These are phyloP conservation scores for Aegilops umbellulata DNA, from an alignment of 176 grass and related monocot species.

Conservation along the genomic window DNA sequence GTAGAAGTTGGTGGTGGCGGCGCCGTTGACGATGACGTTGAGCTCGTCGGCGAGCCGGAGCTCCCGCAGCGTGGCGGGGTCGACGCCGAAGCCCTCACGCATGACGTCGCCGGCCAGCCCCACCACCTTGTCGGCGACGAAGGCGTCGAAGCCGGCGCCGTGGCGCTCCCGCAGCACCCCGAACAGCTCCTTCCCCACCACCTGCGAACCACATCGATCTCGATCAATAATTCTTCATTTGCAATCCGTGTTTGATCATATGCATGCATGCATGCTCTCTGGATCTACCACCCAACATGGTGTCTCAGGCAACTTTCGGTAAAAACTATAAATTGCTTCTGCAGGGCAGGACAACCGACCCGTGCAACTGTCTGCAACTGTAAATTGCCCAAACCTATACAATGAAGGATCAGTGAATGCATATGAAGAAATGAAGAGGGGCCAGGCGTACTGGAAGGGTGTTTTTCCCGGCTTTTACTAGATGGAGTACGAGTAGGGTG, in stretches of 20 bases:
- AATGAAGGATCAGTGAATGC: not conserved
- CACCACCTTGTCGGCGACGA: slow-evolving; percentile 52
- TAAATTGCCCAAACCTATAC: not conserved
- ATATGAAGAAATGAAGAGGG: not conserved
- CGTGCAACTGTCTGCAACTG: not conserved
- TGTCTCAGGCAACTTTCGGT: not conserved
- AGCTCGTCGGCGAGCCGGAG: slow-evolving; percentile 36
- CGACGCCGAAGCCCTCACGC: slow-evolving; percentile 53
- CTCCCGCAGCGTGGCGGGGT: slow-evolving; percentile 18
- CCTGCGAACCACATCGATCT: slow-evolving; percentile 24
- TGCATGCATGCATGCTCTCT: no score
- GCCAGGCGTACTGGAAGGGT: not conserved
- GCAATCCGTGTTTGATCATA: no score
- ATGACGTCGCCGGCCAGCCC: slow-evolving; percentile 67
- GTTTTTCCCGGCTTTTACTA: not conserved
- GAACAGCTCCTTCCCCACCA: slow-evolving; percentile 74
- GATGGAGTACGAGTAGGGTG: not conserved
- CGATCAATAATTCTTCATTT: no score
- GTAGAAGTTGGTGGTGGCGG: slow-evolving; percentile 78
- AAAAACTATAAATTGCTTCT: not conserved
- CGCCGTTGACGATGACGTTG: slow-evolving; percentile 69
- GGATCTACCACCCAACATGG: no score
- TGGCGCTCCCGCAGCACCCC: slow-evolving; percentile 55
- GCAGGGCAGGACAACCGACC: not conserved
- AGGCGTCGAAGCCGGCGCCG: slow-evolving; percentile 43